Base-by-base conservation (phyloP, 2,329 filamentous ascomycete species). In the Claviceps arundinis region DNA sequence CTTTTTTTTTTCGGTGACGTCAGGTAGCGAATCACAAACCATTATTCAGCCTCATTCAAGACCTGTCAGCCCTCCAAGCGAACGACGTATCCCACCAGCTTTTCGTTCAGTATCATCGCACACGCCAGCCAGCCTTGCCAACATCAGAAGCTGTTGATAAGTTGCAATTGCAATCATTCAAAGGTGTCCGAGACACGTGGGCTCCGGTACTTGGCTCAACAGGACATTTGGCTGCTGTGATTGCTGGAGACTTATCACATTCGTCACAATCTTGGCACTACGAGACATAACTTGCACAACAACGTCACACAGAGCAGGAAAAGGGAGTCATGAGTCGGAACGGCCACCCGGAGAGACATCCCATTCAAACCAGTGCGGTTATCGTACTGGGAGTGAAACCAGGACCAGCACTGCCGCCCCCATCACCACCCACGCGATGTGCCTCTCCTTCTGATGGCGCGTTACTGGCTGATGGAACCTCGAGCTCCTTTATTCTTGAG, bases 291-390 rank as follows among this genome's bases (percentile, higher is more conserved):
- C 4, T 19, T 3, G 40, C 41, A 43, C n/a, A 43, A 22, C 26
- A 50, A 19, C 37, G 17, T 14, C 5, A 48, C 37, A 26, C 14
- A 24, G 14, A 41, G 11, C 30, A 37, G n/a, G 8, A 47, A 2
- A 22, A 13, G 8, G 30, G 13, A 22, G n/a, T 19, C 42, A 60
- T 60, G 59, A 24, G 52, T 13, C 52, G 57, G 8, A 41, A 48
- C 47, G 53, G 52, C n/a, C 49, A 56, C 47, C 44, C 57, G 50
- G 64, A 70, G 52, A 66, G 70, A 52, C 66, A 66, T n/a, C 71
- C 69, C 3, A 70, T 77, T 22, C 74, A 77, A 59, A 76, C 71
- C 54, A 76, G 73, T 58, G 72, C 73, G 30, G 73, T 77, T 24
- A 73, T 74, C 42, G 63, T 77, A 9, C 66, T 75, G 24, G 67